Conservation (phyloP, 129 eudicot genomes). For the Chrysanthemum seticuspe region DNA sequence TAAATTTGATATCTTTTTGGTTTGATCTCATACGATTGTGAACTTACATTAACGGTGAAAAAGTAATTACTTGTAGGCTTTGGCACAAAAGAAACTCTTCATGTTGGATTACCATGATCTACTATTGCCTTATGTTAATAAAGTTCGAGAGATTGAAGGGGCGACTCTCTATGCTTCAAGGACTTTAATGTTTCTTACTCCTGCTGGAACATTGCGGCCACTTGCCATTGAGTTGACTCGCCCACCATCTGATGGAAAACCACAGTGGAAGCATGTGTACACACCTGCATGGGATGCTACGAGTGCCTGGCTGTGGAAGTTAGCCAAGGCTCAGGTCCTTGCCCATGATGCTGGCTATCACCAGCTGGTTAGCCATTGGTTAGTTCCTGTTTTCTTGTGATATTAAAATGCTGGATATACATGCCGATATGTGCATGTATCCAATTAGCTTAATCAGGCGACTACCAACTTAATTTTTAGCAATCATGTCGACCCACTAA, state of each 20-base stretch:
- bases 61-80: slow-evolving; percentile 47
- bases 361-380: slow-evolving; percentile 84
- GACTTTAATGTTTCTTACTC: slow-evolving; percentile 63
- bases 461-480: too few species aligned
- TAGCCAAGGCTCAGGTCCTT: slow-evolving; percentile 80
- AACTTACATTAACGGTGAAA: background rate
- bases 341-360: slow-evolving; percentile 80
- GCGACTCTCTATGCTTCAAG: slow-evolving; percentile 70
- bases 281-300: slow-evolving; percentile 57
- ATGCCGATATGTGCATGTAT: too few species aligned
- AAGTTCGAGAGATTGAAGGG: slow-evolving; percentile 50
- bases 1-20: background rate
- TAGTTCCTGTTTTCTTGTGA: background rate
- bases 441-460: too few species aligned
- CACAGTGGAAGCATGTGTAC: slow-evolving; percentile 65
- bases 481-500: too few species aligned
- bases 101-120: slow-evolving; percentile 74
- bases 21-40: background rate
- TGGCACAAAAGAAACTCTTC: slow-evolving; percentile 61
- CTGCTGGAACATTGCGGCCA: slow-evolving; percentile 50
- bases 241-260: slow-evolving; percentile 57
- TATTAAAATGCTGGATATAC: too few species aligned
- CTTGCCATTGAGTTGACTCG: slow-evolving; percentile 82
- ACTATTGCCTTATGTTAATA: slow-evolving; percentile 60
- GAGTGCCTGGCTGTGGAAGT: slow-evolving; percentile 69